These are phyloP conservation scores for Leccinum broughii DNA, from an alignment of 768 basidiomycete species.

Conservation along the genomic window DNA sequence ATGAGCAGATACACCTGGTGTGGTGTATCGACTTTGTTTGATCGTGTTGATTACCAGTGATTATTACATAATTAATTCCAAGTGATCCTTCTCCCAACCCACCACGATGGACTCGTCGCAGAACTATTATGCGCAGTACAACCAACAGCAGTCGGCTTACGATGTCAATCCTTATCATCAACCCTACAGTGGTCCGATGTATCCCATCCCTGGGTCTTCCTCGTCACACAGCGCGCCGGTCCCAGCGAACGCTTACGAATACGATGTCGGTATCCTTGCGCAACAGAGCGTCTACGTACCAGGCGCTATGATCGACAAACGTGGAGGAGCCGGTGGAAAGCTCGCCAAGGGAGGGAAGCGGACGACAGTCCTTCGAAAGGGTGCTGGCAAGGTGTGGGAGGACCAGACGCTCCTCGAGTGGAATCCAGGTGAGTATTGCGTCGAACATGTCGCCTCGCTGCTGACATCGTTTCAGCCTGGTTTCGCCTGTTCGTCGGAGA, in stretches of 20 bases:
- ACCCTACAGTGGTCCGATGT: slow-evolving; percentile 75
- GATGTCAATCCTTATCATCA: slow-evolving; percentile 84
- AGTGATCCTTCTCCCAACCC: neutral
- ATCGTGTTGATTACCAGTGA: slow-evolving; percentile 24
- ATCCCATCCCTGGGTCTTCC: slow-evolving; percentile 61
- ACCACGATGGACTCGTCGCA: too few relatives aligned
- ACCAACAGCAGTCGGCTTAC: slow-evolving; percentile 50
- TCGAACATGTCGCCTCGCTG: neutral
- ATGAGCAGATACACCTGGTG: slow-evolving; percentile 16
- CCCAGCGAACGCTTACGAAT: slow-evolving; percentile 89
- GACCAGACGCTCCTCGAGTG: slow-evolving; percentile 96
- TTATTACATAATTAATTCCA: slow-evolving; percentile 18
- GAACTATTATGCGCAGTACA: slow-evolving; percentile 33
- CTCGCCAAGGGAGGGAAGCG: slow-evolving; percentile 89
- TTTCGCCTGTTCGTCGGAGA: slow-evolving; percentile 98
- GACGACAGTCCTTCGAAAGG: slow-evolving; percentile 91
- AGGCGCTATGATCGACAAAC: slow-evolving; percentile 89
- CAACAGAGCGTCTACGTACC: slow-evolving; percentile 93
- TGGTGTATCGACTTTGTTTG: slow-evolving; percentile 26
- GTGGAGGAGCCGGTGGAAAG: slow-evolving; percentile 82
- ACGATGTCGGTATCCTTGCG: slow-evolving; percentile 87
- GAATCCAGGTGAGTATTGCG: slow-evolving; percentile 78
- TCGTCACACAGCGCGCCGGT: slow-evolving; percentile 75
- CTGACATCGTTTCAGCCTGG: slow-evolving; percentile 63
- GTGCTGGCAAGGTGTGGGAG: slow-evolving; percentile 97